Conservation (phyloP, 371 early-diverging fungal genomes). For the Ordospora pajunii region DNA sequence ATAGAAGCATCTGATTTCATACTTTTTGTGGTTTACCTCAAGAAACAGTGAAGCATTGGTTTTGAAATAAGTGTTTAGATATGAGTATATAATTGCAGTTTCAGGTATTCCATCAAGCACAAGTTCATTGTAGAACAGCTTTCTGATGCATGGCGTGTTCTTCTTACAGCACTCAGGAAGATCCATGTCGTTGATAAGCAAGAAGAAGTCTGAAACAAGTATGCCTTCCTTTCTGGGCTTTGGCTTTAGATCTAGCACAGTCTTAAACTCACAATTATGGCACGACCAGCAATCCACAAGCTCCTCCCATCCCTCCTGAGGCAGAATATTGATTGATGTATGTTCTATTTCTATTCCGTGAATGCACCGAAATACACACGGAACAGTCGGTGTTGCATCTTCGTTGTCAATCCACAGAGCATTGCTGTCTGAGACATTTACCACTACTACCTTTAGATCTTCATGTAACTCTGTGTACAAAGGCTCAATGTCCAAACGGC, state of each 20-base stretch:
- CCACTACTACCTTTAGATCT: neutral
- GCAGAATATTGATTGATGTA: slow-evolving; percentile 36
- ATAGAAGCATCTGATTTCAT: slow-evolving; percentile 50
- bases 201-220: slow-evolving; percentile 50
- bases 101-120: slow-evolving; percentile 5
- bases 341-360: slow-evolving; percentile 33
- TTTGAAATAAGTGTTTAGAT: slow-evolving; percentile 48
- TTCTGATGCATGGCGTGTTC: neutral
- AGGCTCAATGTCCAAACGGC: neutral
- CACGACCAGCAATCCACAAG: slow-evolving; percentile 61
- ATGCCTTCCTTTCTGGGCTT: slow-evolving; percentile 46
- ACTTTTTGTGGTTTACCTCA: slow-evolving; percentile 6
- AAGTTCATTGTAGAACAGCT: slow-evolving; percentile 45
- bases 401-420: neutral
- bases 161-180: slow-evolving; percentile 36
- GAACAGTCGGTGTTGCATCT: neutral
- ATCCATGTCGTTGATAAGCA: slow-evolving; percentile 29
- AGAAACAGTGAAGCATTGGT: slow-evolving; percentile 18
- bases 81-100: slow-evolving; percentile 34
- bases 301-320: slow-evolving; percentile 60
- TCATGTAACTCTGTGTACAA: neutral
- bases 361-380: slow-evolving; percentile 30
- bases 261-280: slow-evolving; percentile 58
- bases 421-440: neutral
- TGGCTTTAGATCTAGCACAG: slow-evolving; percentile 37